Evolutionary conservation across 1,284 basidiomycete species (phyloP), one percentile per base, ranked within the genome.

Genomic region (Peniophora sp.): DNA sequence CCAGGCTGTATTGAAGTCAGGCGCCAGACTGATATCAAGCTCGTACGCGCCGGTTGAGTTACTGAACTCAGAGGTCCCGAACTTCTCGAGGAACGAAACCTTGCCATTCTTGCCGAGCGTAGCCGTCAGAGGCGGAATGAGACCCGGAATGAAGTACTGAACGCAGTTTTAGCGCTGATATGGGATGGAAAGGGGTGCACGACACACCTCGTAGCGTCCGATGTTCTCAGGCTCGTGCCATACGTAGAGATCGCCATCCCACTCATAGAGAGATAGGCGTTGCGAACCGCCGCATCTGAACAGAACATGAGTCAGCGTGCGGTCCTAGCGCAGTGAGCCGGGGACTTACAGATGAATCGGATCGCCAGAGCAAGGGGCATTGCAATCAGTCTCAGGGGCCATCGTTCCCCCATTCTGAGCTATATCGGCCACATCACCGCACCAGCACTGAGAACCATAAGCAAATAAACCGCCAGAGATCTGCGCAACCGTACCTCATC

Each of bases 1-100:
- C 84, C 83, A 89, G 5, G 83, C 77, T 36, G 66, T 61, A 20
- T 59, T 52, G 64, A 81, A 83, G 57, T 87, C 68, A 49, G 72
- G 53, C 0, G 69, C 69, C 43, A 88, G 65, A 24, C 72, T 77
- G 35, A 81, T 62, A 60, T 88, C 86, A 35, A 89, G 69, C 56
- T 89, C 87, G 55, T 88, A 88, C 2, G 83, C 85, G 20, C 86
- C 87, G 24, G 86, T 88, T 6, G 80, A 74, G 60, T 89, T 89
- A 17, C 64, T 57, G 57, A 71, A 83, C 24, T 74, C 77, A 55
- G 62, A 71, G 1, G 75, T 75, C 1, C 74, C 73, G 3, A 22
- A 64, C 63, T 89, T 89, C 66, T 89, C 86, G 8, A 89, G 68
- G 68, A 89, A 86, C 1, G 78, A 76, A 48, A 89, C 79, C 60